Base-by-base conservation (phyloP, 2,329 filamentous ascomycete species). In the Neocucurbitaria cava region DNA sequence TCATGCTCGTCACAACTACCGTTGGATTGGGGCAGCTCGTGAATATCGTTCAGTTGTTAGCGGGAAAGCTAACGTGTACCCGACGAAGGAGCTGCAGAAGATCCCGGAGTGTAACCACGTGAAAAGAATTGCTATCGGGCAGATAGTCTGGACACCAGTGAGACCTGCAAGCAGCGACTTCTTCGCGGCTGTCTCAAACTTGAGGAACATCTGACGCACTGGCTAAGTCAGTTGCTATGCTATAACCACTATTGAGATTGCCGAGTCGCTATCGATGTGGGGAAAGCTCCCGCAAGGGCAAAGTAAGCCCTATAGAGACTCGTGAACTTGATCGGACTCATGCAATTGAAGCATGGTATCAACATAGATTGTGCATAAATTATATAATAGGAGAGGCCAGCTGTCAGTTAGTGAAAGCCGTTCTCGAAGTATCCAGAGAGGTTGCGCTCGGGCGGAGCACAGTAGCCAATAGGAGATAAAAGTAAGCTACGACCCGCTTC, bases 341-440 rank as follows among this genome's bases (percentile, higher is more conserved):
- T 20, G 10, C 8, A 43, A 17, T 30, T 26, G 11, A n/a, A 43
- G 9, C 6, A 9, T 20, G 4, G 7, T 11, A 18, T n/a, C 17
- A 43, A 43, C 17, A 26, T 20, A 40, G 41, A 1, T n/a, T 39
- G 24, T 26, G 39, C 39, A 53, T 40, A 36, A 38, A 24, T 17
- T 39, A 35, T 39, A 44, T 40, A 21, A 39, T 31, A 33, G 35
- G 49, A 61, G 44, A 57, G 59, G 65, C 65, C 65, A 67, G 64
- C 52, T 68, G 65, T 58, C 65, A 58, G 31, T 52, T 38, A 31
- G 48, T 57, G 55, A 56, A 53, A 44, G 41, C 24, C 33, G 17
- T 28, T 66, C 65, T 62, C 58, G 62, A 67, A 67, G 49, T 49
- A 55, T 62, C 64, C 35, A 61, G 49, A 59, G 55, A 58, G 36